phyloP scores from a whole-genome alignment of 139 green algal genomes.

The Tetradesmus lagerheimii region DNA sequence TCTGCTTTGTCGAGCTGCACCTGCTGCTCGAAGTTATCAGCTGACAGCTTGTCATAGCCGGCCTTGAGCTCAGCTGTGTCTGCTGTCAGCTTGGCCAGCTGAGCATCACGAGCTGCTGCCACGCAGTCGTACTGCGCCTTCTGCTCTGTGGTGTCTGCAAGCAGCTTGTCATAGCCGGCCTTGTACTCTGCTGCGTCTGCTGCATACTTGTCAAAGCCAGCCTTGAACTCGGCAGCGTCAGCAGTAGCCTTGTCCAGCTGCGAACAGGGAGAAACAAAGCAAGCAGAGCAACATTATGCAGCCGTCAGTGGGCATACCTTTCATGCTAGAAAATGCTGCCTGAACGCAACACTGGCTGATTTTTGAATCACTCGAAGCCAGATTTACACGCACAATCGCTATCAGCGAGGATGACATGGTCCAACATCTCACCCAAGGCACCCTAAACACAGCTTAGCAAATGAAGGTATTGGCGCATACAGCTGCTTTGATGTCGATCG shows the following conservation, averaged over 20 bases:
- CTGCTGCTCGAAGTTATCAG: not conserved
- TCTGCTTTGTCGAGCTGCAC: slow-evolving; percentile 21
- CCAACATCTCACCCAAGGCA: no score
- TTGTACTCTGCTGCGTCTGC: slow-evolving; percentile 49
- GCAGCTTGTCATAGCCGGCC: slow-evolving; percentile 39
- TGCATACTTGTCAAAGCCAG: slow-evolving; percentile 28
- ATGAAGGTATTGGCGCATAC: no score
- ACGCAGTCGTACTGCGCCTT: slow-evolving; percentile 27
- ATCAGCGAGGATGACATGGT: no score
- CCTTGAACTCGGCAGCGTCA: slow-evolving; percentile 31
- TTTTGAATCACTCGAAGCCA: no score
- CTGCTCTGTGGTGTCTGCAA: slow-evolving; percentile 32
- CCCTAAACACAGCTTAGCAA: not conserved
- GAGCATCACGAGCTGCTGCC: not conserved
- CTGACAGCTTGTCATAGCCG: not conserved
- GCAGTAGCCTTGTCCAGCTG: slow-evolving; percentile 26
- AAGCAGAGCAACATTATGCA: no score
- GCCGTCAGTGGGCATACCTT: no score
- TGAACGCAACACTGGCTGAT: no score
- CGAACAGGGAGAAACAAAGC: no score
- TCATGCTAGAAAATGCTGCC: no score
- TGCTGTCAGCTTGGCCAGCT: slow-evolving; percentile 1
- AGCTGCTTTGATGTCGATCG: no score
- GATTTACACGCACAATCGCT: no score
- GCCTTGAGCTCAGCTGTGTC: slow-evolving; percentile 28